phyloP scores from a whole-genome alignment of 2,329 filamentous ascomycete genomes.

The Septoria petroselini region DNA sequence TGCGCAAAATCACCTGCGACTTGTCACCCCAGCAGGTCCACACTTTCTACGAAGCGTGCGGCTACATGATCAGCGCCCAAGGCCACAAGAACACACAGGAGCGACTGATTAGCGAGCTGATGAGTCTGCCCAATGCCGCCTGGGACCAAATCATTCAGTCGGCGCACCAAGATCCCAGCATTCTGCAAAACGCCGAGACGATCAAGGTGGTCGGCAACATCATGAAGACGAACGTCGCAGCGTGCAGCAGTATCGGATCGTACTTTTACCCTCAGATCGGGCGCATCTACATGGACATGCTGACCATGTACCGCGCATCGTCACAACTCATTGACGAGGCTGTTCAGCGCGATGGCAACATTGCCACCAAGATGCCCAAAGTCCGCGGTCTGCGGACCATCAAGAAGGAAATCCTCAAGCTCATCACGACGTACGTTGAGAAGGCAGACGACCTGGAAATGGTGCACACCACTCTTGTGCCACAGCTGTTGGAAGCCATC shows the following conservation, averaged over 20 bases:
- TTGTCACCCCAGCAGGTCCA: conserved; percentile 95
- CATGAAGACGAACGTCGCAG: conserved; percentile 99
- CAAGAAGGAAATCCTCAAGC: conserved; percentile 98
- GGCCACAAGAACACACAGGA: conserved; percentile 94
- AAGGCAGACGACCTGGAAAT: conserved; percentile 95
- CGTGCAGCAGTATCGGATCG: conserved; percentile 89
- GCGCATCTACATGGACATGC: conserved; percentile 95
- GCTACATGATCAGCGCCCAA: conserved; percentile 98
- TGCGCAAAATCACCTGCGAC: conserved; percentile 93
- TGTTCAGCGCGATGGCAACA: conserved; percentile 79
- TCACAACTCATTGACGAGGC: conserved; percentile 93
- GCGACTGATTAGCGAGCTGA: conserved; percentile 82
- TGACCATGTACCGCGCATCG: conserved; percentile 98
- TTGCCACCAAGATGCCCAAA: conserved; percentile 96
- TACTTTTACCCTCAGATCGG: conserved; percentile 99
- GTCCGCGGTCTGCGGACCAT: conserved; percentile 93
- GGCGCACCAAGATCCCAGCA: conserved; percentile 78
- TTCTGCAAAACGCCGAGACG: conserved; percentile 86
- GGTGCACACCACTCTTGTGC: conserved; percentile 89
- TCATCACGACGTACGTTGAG: conserved; percentile 96
- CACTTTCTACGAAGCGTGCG: conserved; percentile 98
- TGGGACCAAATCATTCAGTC: conserved; percentile 94
- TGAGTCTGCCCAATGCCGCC: conserved; percentile 87
- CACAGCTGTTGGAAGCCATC: conserved; percentile 90
- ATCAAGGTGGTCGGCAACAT: conserved; percentile 99